Base-by-base conservation (phyloP, 2,329 filamentous ascomycete species). In the Hirsutella minnesotensis region DNA sequence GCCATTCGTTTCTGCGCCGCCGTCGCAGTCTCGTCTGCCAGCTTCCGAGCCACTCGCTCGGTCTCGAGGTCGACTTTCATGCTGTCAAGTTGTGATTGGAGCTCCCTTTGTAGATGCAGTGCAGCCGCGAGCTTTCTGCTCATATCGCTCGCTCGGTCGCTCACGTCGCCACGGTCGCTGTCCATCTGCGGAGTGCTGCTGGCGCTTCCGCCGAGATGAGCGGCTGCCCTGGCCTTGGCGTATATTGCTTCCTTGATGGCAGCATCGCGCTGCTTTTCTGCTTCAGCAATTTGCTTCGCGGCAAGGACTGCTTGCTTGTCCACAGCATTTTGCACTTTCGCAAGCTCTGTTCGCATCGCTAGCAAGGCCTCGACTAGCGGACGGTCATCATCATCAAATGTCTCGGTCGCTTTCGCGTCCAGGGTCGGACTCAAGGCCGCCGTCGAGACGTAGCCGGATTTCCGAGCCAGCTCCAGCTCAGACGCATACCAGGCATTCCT, bases 401-500 rank as follows among this genome's bases (percentile, higher is more conserved):
- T 80, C 51, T 94, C 87, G 3, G 81, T 73, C 0, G 75, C 73
- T 46, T 83, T 79, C 51, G 83, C 80, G 49, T 96, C 90, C 20
- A 95, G 68, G 0, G 79, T 72, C 13, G 86, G 80, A 55, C 77
- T 85, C 21, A 79, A 74, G 1, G 80, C 79, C 3, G 79, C 69
- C 48, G 77, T 87, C 15, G 86, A 76, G 7, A 79, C 73, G 56
- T 96, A 98, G 5, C 92, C 92, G 34, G 86, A 79, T 63, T 95
- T 95, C 40, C 85, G 80, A 7, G 92, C 94, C 49, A 98, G 69
- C 45, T 94, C 87, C 38, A 98, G 70, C 63, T 98, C 92, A 0
- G 90, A 95, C 8, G 88, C 87, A 61, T 94, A 95, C 92, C 92
- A 98, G 0, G 90, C 90, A 63, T 95, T 96, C 41, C 85, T 79